These are phyloP conservation scores for Wakefieldia striispora DNA, from an alignment of 768 basidiomycete species.

Conservation along the genomic window DNA sequence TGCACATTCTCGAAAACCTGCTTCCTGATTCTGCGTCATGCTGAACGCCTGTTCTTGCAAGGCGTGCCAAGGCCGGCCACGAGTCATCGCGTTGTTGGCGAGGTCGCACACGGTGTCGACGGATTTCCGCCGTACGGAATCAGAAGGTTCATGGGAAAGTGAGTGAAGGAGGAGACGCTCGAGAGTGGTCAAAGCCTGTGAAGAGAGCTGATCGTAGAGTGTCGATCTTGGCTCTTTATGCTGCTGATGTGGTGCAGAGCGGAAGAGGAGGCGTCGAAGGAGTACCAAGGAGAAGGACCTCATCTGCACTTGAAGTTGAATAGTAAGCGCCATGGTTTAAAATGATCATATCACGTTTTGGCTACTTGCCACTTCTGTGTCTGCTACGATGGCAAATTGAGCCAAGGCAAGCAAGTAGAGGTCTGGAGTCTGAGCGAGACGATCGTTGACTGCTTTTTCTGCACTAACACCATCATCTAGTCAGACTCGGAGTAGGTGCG, in stretches of 20 bases:
- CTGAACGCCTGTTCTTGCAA: constrained; percentile 69
- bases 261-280: constrained; percentile 74
- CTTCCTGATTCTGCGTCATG: constrained; percentile 45
- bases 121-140: constrained; percentile 62
- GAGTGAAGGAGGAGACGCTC: constrained; percentile 73
- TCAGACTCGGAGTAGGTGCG: constrained; percentile 11
- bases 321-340: constrained; percentile 4
- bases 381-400: constrained; percentile 74
- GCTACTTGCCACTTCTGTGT: constrained; percentile 71
- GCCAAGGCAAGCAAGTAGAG: constrained; percentile 75
- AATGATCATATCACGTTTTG: constrained; percentile 1
- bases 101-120: constrained; percentile 77
- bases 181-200: constrained; percentile 61
- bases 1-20: constrained; percentile 54
- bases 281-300: constrained; percentile 82
- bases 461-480: constrained; percentile 43
- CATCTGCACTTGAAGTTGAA: constrained; percentile 51
- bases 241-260: constrained; percentile 42
- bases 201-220: constrained; percentile 75
- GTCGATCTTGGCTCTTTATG: constrained; percentile 45
- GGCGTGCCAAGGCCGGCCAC: constrained; percentile 81
- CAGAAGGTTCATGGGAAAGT: constrained; percentile 56
- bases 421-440: constrained; percentile 75
- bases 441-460: constrained; percentile 79
- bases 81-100: constrained; percentile 68